Base-by-base conservation (phyloP, 2,329 filamentous ascomycete species). In the Nigrospora oryzae region DNA sequence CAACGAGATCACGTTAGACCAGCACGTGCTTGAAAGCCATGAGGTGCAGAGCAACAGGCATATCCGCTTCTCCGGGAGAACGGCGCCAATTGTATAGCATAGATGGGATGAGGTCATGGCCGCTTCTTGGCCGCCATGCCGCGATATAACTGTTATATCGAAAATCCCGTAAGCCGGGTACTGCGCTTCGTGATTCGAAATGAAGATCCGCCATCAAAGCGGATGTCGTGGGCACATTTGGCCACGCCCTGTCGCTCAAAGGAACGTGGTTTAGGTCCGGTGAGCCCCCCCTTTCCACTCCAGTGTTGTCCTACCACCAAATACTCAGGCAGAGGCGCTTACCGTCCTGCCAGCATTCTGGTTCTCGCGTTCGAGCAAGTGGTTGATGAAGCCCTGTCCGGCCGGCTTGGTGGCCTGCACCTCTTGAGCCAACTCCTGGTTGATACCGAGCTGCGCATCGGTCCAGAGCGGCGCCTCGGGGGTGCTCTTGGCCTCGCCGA, bases 401-500 rank as follows among this genome's bases (percentile, higher is more conserved):
- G 53, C 55, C 23, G 58, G 60, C 49, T 64, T 59, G 15, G 63
- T 66, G 32, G 70, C 71, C 57, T 71, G 69, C 56, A 88, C 76
- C 61, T 84, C 78, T 59, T 77, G 70, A 42, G 80, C 71, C 13
- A 79, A 71, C 57, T 86, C 73, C 47, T 56, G 51, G 47, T 81
- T 77, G 40, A 95, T 75, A 36, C 84, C 87, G 45, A 98, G 79
- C 74, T 98, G 93, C 56, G 77, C 73, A 57, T 96, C 83, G 2
- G 87, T 93, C 93, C 93, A 98, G 36, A 98, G 82, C n/a, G 90
- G 84, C 60, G 79, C 68, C 53, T 75, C 74, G 36, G 78, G 75
- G 2, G 68, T 69, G 45, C 74, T 75, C 40, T 73, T 75, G 46
- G 83, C 69, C 52, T 89, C 84, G 17, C 93, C 93, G 10, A 98